phyloP scores from a whole-genome alignment of 106 monocot genomes.

The Allium cepa region DNA sequence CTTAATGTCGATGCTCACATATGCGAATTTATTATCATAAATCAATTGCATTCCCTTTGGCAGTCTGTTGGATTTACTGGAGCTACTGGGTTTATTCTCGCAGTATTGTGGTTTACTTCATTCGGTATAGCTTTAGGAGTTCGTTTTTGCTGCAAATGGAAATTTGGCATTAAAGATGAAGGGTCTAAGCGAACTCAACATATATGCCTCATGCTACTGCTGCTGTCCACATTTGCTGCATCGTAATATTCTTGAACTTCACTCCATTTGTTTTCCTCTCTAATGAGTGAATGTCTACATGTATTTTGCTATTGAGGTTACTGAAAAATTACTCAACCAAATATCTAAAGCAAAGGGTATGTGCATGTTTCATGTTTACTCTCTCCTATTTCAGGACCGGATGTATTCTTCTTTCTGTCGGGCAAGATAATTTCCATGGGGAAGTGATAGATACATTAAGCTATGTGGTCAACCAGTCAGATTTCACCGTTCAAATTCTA shows the following conservation, averaged over 20 bases:
- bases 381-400: constrained; percentile 36
- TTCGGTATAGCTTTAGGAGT: constrained; percentile 47
- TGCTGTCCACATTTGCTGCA: constrained; percentile 67
- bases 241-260: constrained; percentile 43
- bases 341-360: no score
- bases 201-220: constrained; percentile 31
- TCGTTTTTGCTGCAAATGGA: constrained; percentile 43
- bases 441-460: constrained; percentile 58
- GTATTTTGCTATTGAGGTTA: no score
- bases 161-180: constrained; percentile 27
- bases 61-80: constrained; percentile 96
- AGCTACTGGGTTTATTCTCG: constrained; percentile 53
- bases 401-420: constrained; percentile 68
- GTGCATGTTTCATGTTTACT: no score
- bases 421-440: constrained; percentile 64
- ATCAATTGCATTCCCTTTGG: constrained; percentile 5
- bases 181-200: constrained; percentile 9
- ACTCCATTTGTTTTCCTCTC: constrained; percentile 2
- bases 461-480: constrained; percentile 84
- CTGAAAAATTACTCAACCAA: no score
- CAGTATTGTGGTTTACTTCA: constrained; percentile 54
- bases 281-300: no score
- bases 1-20: no score
- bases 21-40: no score
- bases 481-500: constrained; percentile 72